These are phyloP conservation scores for Nigrospora oryzae DNA, from an alignment of 2,329 filamentous ascomycete genomes.

Conservation along the genomic window DNA sequence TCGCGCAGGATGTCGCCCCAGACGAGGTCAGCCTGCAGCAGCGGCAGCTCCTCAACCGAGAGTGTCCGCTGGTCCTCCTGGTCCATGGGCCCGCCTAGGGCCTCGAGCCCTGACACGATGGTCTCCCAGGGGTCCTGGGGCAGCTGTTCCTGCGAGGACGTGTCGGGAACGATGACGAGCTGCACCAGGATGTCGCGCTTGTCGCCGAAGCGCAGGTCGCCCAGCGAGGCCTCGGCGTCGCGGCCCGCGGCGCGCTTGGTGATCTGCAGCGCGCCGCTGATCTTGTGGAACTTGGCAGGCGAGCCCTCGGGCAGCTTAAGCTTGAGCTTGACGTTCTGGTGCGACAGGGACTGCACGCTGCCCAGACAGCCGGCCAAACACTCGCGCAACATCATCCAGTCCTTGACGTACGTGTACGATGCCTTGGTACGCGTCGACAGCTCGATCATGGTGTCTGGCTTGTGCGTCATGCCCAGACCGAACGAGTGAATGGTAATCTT, in stretches of 20 bases:
- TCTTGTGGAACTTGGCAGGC: conserved; percentile 96
- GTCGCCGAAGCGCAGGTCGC: conserved; percentile 90
- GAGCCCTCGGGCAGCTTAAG: conserved; percentile 91
- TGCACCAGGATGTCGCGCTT: conserved; percentile 92
- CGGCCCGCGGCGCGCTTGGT: conserved; percentile 92
- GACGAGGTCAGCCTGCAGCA: conserved; percentile 88
- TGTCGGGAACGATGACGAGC: conserved; percentile 85
- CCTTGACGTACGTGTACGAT: conserved; percentile 96
- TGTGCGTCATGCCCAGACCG: conserved; percentile 91
- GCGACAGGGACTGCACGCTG: conserved; percentile 86
- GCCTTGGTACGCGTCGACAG: conserved; percentile 92
- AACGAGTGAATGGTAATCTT: conserved; percentile 98
- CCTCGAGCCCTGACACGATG: conserved; percentile 90
- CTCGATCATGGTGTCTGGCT: conserved; percentile 98
- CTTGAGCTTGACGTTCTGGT: conserved; percentile 96
- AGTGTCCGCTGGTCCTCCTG: conserved; percentile 74
- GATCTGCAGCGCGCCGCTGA: conserved; percentile 90
- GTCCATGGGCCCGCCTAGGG: conserved; percentile 79
- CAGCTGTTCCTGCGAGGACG: conserved; percentile 68
- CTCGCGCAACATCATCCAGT: conserved; percentile 99
- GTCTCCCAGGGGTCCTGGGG: conserved; percentile 96
- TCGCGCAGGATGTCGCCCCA: conserved; percentile 93
- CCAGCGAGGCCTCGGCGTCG: conserved; percentile 86
- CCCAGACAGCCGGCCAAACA: conserved; percentile 91
- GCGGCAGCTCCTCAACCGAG: conserved; percentile 87